Conservation (phyloP, 2,329 filamentous ascomycete species). For the Apiospora saccharicola region DNA sequence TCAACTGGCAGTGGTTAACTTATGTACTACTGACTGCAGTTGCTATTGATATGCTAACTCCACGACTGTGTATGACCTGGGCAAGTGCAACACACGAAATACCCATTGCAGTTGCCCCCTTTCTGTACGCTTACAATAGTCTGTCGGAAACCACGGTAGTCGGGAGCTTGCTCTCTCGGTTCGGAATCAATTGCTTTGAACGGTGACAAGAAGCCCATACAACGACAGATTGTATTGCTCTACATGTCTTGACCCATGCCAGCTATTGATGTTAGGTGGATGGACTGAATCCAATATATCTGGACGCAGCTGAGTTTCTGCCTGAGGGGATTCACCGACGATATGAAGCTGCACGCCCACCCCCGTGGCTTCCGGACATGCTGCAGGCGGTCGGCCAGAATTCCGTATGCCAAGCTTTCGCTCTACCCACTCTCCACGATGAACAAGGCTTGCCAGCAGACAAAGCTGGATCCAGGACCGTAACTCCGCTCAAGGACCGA, state of each 20-base stretch:
- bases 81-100: neutral
- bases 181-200: neutral
- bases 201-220: neutral
- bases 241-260: neutral
- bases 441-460: constrained; percentile 17
- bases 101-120: too few species aligned
- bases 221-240: neutral
- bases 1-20: neutral
- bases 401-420: constrained; percentile 21
- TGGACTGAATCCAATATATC: neutral
- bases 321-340: neutral
- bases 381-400: constrained; percentile 20
- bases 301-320: neutral
- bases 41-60: too few species aligned
- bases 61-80: too few species aligned
- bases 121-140: neutral
- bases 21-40: too few species aligned
- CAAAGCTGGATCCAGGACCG: constrained; percentile 19
- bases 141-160: neutral
- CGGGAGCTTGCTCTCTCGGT: neutral
- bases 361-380: constrained; percentile 9
- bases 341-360: neutral
- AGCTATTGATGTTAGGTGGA: neutral
- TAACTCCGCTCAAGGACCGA: constrained; percentile 22
- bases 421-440: constrained; percentile 12